Base-by-base conservation (phyloP, 1,139 yeast genomes). In the Petasospora rhodanensis region DNA sequence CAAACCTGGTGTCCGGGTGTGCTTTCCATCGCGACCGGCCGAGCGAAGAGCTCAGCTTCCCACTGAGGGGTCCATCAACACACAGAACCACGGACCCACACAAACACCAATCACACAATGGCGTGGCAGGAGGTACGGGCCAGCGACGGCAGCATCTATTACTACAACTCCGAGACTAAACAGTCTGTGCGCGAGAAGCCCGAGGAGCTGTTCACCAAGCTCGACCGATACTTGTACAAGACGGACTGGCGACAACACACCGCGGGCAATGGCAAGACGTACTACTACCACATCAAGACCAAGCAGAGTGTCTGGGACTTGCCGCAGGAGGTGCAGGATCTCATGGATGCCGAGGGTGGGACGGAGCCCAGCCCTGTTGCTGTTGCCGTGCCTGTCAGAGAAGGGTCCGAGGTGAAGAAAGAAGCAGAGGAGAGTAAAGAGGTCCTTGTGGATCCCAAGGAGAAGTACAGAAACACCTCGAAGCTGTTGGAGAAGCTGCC, bases 161-260 rank as follows among this genome's bases (percentile, higher is more conserved):
- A 81, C 56, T 84, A 76, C 56, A 77, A 87, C 46, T 41, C 72
- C 1, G 66, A 54, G 23, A 81, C 93, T 0, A 72, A 76, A 34
- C 78, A 77, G 47, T 79, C 95, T 0, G 74, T 79, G 29, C 87
- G 96, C 95, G 84, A 81, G 7, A 73, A 78, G 43, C 96, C 96
- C 0, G 74, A 64, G 18, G 78, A 62, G 32, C 52, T 70, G 22
- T 56, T 51, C 39, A 58, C 67, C 4, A 50, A 51, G n/a, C 38
- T 58, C 12, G 69, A 68, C 35, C 42, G 49, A 24, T 62, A 24
- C 7, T 62, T 9, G 49, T 70, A 22, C 54, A 52, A 10, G 46
- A 52, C 23, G 52, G 66, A 18, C n/a, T 89, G 96, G 96, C 68
- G 67, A 39, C 65, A 64, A 41, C 78, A 68, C 33, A 59, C 64